Base-by-base conservation (phyloP, 371 early-diverging fungal genomes). In the Rhizomucor miehei region DNA sequence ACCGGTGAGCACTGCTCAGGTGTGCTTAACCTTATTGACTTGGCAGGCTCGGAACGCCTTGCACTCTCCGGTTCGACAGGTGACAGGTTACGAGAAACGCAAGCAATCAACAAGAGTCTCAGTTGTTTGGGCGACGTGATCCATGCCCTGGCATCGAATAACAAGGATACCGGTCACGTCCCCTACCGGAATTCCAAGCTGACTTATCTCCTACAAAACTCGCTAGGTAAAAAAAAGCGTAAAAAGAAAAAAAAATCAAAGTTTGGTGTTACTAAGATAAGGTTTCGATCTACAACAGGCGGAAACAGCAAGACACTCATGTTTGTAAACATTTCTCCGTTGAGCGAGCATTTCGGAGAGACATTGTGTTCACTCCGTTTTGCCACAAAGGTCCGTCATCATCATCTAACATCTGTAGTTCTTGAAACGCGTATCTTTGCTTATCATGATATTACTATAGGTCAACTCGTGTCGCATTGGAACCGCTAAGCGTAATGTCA, bases 171-270 rank as follows among this genome's bases (percentile, higher is more conserved):
- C 36, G 63, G 72, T 14, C 95, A 98, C 71, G 81, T 99, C 16
- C 99, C 99, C 0, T 99, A 94, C 68, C 82, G 99, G 65, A 95
- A 99, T 78, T 97, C 97, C 2, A 98, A 97, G 54, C 62, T 98
- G 35, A 99, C 99, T 5, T 92, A 91, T 66, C 57, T 98, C 54
- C 77, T 99, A 45, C 93, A 97, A 68, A 86, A 92, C 65, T 92
- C 92, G 0, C 79, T 97, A 5, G 93, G 73, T 71, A 62, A 49
- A 14, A 3, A 29, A 74, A 56, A 56, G 46, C 45, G 11, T 13
- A 0, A 9, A 44, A 20, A 14, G 10, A 17, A 46, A 57, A 19
- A 46, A 41, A 43, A 5, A 48, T 1, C 11, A 21, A 29, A 29
- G 29, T 29, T 29, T 29, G 29, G 29, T 29, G 29, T 29, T 29